Evolutionary conservation across 176 grass and related monocot species (phyloP), one percentile per base, ranked within the genome.

Genomic region (Ensete ventricosum): DNA sequence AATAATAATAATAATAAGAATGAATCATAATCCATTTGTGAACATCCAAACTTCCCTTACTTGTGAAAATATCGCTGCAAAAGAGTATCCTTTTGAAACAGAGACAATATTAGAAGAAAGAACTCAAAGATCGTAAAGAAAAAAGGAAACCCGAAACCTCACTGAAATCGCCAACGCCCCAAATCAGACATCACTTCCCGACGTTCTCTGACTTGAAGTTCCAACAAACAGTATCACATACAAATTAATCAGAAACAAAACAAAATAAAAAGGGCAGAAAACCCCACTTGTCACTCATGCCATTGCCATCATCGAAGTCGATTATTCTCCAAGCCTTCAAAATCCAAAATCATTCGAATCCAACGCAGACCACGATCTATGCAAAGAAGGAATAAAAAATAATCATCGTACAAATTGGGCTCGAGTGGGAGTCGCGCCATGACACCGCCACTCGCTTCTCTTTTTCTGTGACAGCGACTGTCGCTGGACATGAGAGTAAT

Each of bases 301-400:
- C 75, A 83, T 81, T 83, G 85, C 67, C 76, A 55, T 73, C 81
- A 67, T 81, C 83, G 64, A 88, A 91, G 43, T 88, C 89, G 83
- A 91, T 88, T 50, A 29, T 66, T 23, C 29, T 26, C 64, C 53
- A 9, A 66, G 26, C 50, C 51, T 70, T 58, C 66, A 50, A 29
- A 67, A 8, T 3, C 51, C 24, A n/a, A 24, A 70, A 70, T 4
- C 16, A 17, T 52, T 50, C 77, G 11, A 70, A 78, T 69, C 64
- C 52, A 50, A 48, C 29, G 54, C 0, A 53, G 51, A 69, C 52
- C 52, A 11, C 8, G 62, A 10, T 22, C 11, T 43, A 43, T 43
- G 34, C 34, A 43, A 43, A 43, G 43, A 75, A n/a, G 34, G 21
- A 50, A 49, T 9, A 49, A 6, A 63, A 43, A 43, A 43, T 43